Percentiles rank a stretch among this genome's conserved stretches.
phyloP scores from a whole-genome alignment of 2,329 filamentous ascomycete species.

The Juglanconis juglandina region DNA sequence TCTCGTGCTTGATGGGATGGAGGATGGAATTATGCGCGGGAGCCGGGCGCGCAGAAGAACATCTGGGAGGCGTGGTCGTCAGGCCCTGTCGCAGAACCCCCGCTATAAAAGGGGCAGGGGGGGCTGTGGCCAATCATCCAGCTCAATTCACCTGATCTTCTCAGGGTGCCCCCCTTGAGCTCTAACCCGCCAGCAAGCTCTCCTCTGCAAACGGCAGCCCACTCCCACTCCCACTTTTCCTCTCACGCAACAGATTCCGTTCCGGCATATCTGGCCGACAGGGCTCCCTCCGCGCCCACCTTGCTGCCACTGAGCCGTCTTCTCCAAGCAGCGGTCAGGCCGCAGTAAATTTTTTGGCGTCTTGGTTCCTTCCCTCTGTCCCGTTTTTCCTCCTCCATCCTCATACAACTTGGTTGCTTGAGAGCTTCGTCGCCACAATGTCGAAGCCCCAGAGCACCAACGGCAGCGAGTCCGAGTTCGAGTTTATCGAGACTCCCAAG shows the following conservation, averaged over 20 bases:
- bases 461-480: slow-evolving; percentile 55
- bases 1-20: background rate
- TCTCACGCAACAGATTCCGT: background rate
- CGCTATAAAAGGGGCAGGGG: background rate
- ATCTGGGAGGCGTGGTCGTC: background rate
- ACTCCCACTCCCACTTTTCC: slow-evolving; percentile 12
- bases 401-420: background rate
- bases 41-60: background rate
- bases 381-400: background rate
- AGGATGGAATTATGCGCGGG: background rate
- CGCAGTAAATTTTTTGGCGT: background rate
- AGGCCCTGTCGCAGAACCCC: background rate
- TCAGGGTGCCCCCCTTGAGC: slow-evolving; percentile 8
- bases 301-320: background rate
- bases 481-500: slow-evolving; percentile 60
- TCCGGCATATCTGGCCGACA: slow-evolving; percentile 13
- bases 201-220: background rate
- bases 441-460: slow-evolving; percentile 46
- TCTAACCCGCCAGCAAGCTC: background rate
- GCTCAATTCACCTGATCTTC: slow-evolving; percentile 4
- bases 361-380: background rate
- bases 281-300: background rate
- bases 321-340: slow-evolving; percentile 14
- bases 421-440: slow-evolving; percentile 33
- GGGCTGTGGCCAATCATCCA: slow-evolving; percentile 13